Evolutionary conservation across 2,329 filamentous ascomycete species (phyloP).

Genomic region (Trichoderma aggressivum): DNA sequence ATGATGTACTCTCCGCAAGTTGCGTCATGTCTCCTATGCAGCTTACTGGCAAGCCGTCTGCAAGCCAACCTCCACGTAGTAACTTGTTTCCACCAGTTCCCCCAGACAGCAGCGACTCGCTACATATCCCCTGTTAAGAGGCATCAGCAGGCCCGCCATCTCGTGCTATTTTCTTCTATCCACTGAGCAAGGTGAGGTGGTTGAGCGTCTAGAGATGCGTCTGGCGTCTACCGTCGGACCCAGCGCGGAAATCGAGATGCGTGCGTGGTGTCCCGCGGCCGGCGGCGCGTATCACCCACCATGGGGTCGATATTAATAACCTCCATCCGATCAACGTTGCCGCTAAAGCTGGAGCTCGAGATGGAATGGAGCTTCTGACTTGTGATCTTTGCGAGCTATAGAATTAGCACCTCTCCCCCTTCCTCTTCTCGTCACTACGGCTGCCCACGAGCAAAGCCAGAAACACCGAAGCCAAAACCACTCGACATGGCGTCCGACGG

Average conservation of each 20-base stretch:
- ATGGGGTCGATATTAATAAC: not conserved
- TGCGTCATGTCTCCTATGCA: not conserved
- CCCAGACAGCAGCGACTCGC: not conserved
- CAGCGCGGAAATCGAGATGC: not conserved
- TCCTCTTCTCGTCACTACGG: not conserved
- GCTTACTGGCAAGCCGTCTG: not conserved
- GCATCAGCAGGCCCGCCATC: not conserved
- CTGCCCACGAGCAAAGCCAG: not conserved
- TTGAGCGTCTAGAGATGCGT: not conserved
- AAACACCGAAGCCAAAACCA: not conserved
- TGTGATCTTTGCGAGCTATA: not conserved
- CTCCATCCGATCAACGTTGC: not conserved
- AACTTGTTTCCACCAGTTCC: not conserved
- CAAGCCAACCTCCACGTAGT: not conserved
- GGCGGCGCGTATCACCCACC: not conserved
- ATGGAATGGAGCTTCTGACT: not conserved
- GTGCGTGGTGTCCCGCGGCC: not conserved
- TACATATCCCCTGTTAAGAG: not conserved
- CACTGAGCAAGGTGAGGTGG: not conserved
- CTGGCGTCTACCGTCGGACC: not conserved
- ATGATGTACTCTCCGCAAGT: not conserved
- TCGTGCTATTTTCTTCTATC: not conserved
- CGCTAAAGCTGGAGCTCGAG: not conserved
- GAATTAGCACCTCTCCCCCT: not conserved
- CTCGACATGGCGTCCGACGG: conserved; percentile 13